phyloP scores from a whole-genome alignment of 2,329 filamentous ascomycete species.

The Zymoseptoria pseudotritici region DNA sequence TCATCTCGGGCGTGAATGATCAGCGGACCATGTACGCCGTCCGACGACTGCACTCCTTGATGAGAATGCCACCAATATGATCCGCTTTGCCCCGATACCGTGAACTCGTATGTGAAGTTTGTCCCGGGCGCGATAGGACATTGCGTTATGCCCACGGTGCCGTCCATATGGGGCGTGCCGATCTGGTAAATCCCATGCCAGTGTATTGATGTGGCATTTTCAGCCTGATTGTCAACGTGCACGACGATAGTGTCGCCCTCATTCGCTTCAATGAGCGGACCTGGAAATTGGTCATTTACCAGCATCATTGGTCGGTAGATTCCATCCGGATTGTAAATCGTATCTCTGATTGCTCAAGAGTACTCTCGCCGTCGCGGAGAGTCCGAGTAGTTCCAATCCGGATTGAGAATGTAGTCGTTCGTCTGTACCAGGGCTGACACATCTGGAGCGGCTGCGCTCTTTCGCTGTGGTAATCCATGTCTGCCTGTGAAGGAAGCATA shows the following conservation, averaged over 20 bases:
- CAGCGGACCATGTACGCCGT: constrained; percentile 55
- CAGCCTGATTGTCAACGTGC: constrained; percentile 35
- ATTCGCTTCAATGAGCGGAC: constrained; percentile 42
- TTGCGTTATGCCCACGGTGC: constrained; percentile 16
- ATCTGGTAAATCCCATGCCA: constrained; percentile 36
- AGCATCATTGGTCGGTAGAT: constrained; percentile 36
- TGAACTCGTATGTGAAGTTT: constrained; percentile 52
- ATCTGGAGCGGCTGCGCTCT: background rate
- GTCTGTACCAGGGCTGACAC: constrained; percentile 17
- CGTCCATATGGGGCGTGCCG: constrained; percentile 9
- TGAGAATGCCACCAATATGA: constrained; percentile 60
- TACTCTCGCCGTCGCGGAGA: constrained; percentile 49
- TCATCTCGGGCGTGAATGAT: constrained; percentile 43
- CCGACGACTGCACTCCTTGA: constrained; percentile 50
- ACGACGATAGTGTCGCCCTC: constrained; percentile 40
- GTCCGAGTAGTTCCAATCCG: constrained; percentile 49
- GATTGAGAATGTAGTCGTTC: constrained; percentile 51
- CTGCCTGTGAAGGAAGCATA: background rate
- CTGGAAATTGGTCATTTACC: constrained; percentile 43
- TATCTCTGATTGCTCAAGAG: constrained; percentile 54
- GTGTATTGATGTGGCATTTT: constrained; percentile 34
- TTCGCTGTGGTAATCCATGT: background rate
- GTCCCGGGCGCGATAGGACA: constrained; percentile 12
- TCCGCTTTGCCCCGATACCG: constrained; percentile 35
- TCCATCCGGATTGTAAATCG: constrained; percentile 53